These are phyloP conservation scores for Fusarium mangiferae DNA, from an alignment of 2,329 filamentous ascomycete species.

Conservation along the genomic window DNA sequence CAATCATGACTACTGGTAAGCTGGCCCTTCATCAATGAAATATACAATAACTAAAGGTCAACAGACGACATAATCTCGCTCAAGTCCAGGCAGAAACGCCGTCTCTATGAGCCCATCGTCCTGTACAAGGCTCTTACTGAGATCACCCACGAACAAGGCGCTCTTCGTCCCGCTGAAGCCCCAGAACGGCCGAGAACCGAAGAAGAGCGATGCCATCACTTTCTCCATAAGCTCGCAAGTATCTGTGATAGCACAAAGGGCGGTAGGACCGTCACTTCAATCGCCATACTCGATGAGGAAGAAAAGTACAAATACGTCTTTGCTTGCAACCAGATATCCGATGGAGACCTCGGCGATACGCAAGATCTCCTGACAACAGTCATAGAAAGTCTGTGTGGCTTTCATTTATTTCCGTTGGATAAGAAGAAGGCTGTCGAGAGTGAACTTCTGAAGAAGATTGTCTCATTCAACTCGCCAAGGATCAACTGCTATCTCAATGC, in stretches of 20 bases:
- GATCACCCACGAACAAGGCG: slow-evolving; percentile 18
- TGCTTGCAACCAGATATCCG: slow-evolving; percentile 43
- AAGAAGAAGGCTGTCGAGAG: background rate
- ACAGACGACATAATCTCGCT: background rate
- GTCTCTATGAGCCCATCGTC: slow-evolving; percentile 46
- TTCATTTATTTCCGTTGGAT: background rate
- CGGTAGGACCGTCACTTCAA: slow-evolving; percentile 46
- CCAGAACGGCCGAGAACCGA: slow-evolving; percentile 7
- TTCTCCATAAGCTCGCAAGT: slow-evolving; percentile 47
- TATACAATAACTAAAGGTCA: rapidly evolving
- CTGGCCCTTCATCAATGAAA: rapidly evolving
- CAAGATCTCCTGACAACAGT: slow-evolving; percentile 21
- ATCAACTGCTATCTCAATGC: slow-evolving; percentile 28
- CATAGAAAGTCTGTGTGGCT: slow-evolving; percentile 13
- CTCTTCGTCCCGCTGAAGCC: background rate
- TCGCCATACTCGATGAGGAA: slow-evolving; percentile 44
- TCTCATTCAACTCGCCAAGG: slow-evolving; percentile 35
- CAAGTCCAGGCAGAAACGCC: slow-evolving; percentile 33
- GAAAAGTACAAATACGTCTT: slow-evolving; percentile 46
- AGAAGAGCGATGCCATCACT: slow-evolving; percentile 42
- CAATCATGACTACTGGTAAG: slow-evolving; percentile 17
- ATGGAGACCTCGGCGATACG: background rate
- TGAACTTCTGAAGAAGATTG: slow-evolving; percentile 20
- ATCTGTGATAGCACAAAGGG: slow-evolving; percentile 46
- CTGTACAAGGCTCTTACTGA: slow-evolving; percentile 41